phyloP scores from a whole-genome alignment of 495 filamentous ascomycete species.

The Copromyces sp. region DNA sequence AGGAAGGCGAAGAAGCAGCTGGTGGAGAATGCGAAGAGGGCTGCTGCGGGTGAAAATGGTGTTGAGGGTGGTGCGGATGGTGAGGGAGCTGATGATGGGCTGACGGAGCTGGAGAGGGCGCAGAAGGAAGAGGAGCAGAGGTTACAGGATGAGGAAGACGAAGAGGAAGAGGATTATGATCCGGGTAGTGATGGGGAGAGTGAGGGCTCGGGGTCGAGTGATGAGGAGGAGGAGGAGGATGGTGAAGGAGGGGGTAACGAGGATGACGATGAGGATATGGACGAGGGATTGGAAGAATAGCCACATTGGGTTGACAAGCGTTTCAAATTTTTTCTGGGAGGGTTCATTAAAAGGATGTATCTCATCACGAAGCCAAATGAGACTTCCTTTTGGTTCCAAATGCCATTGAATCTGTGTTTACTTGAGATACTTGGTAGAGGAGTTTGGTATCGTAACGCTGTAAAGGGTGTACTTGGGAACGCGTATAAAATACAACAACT shows the following conservation, averaged over 20 bases:
- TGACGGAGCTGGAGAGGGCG: conserved; percentile 49
- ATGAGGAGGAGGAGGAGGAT: conserved; percentile 40
- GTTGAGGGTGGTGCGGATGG: conserved; percentile 37
- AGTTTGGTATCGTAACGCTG: not conserved
- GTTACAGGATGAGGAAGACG: conserved; percentile 62
- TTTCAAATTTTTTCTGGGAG: not conserved
- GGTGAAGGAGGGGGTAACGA: conserved; percentile 39
- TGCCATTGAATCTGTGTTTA: not conserved
- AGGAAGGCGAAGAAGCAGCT: conserved; percentile 63
- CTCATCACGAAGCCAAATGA: not conserved
- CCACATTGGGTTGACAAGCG: not conserved
- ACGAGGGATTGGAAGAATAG: conserved; percentile 17
- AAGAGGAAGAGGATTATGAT: conserved; percentile 84
- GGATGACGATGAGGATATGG: conserved; percentile 39
- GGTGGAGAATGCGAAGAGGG: conserved; percentile 32
- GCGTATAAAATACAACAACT: too few relatives aligned
- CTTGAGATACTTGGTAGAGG: not conserved
- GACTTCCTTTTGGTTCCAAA: not conserved
- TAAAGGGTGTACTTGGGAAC: not conserved
- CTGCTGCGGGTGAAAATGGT: conserved; percentile 42
- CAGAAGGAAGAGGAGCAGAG: conserved; percentile 34
- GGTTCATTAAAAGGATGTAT: not conserved
- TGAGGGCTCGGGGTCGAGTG: conserved; percentile 52
- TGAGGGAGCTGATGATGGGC: conserved; percentile 52
- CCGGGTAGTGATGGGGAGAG: conserved; percentile 67